Evolutionary conservation across 371 early-diverging fungal genomes (phyloP).

Genomic region (Apophysomyces ossiformis): DNA sequence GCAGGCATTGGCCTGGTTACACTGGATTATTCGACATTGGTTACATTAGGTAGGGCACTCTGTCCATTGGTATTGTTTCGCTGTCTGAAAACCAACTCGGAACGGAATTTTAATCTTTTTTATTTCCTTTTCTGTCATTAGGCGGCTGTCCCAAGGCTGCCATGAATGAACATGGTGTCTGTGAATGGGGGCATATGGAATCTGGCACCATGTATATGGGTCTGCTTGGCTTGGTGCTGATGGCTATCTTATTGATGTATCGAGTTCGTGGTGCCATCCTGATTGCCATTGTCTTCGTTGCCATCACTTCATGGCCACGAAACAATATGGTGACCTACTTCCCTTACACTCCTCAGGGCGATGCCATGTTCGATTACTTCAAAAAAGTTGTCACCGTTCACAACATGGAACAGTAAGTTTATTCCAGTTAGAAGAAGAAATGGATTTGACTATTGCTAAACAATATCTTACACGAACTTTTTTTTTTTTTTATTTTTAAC

Average conservation of each 20-base stretch:
- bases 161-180: constrained; percentile 55
- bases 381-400: constrained; percentile 74
- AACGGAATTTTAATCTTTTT: not conserved
- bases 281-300: constrained; percentile 71
- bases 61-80: not conserved
- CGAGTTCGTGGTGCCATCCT: constrained; percentile 76
- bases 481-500: not conserved
- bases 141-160: constrained; percentile 62
- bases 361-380: constrained; percentile 71
- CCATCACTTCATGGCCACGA: constrained; percentile 74
- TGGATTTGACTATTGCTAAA: not conserved
- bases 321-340: constrained; percentile 71
- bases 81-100: not conserved
- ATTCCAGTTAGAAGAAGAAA: not conserved
- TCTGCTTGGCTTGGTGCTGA: constrained; percentile 72
- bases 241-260: constrained; percentile 65
- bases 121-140: not conserved
- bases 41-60: constrained; percentile 52
- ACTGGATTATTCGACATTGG: constrained; percentile 64
- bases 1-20: constrained; percentile 80
- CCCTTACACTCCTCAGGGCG: constrained; percentile 67
- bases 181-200: constrained; percentile 65
- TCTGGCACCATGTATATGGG: constrained; percentile 76
- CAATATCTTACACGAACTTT: too few species aligned
- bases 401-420: constrained; percentile 43